Conservation (phyloP, 2,329 filamentous ascomycete species). For the Sarocladiaceae sp. region DNA sequence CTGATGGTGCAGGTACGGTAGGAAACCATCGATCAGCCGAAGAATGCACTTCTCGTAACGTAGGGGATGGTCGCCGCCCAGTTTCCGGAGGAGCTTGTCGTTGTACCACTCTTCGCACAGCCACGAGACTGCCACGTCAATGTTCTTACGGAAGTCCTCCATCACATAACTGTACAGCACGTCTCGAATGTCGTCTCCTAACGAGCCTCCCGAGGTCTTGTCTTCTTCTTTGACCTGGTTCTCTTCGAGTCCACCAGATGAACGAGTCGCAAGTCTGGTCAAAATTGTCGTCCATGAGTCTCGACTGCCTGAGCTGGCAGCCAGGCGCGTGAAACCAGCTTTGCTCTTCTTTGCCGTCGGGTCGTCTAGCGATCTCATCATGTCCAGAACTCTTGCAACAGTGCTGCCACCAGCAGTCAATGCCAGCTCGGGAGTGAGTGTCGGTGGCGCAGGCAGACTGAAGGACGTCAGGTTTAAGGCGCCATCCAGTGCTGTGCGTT, state of each 20-base stretch:
- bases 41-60: constrained; percentile 77
- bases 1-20: constrained; percentile 84
- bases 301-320: constrained; percentile 74
- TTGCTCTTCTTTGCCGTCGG: constrained; percentile 51
- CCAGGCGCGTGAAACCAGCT: constrained; percentile 74
- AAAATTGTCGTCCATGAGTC: constrained; percentile 91
- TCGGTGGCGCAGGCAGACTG: constrained; percentile 69
- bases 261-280: constrained; percentile 75
- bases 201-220: constrained; percentile 32
- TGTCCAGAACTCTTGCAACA: constrained; percentile 69
- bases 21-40: constrained; percentile 78
- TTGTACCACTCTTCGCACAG: constrained; percentile 98
- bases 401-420: constrained; percentile 69
- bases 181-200: constrained; percentile 70
- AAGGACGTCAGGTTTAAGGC: constrained; percentile 69
- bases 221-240: constrained; percentile 51
- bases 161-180: constrained; percentile 78
- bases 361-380: constrained; percentile 69
- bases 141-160: constrained; percentile 83
- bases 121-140: constrained; percentile 89
- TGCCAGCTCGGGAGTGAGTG: constrained; percentile 64
- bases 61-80: constrained; percentile 40
- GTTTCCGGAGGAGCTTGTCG: constrained; percentile 51
- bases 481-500: constrained; percentile 24
- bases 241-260: constrained; percentile 63